Base-by-base conservation (phyloP, 805 yeast species). In the Teunomyces pallodes region DNA sequence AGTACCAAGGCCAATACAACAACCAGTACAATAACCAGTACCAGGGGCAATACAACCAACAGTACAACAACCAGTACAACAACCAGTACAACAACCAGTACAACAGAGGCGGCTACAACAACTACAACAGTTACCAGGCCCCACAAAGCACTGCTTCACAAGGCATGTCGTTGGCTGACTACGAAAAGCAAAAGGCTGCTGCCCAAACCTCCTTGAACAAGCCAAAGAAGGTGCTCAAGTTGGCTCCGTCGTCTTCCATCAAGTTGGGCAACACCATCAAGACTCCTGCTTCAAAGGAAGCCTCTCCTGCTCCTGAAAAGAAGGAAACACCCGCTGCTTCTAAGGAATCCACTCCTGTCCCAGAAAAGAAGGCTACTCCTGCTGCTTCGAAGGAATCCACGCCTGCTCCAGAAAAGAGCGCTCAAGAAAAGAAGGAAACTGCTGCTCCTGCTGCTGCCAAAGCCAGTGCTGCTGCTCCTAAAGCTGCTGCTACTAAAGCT, bases 91-190 rank as follows among this genome's bases (percentile, higher is more conserved):
- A 50, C 39, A 54, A 54, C 45, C 50, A 54, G 43, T 47, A 47
- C 47, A 53, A 51, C 54, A 48, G 50, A 52, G 61, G 60, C 14
- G 60, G 63, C 6, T 56, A 52, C 49, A 54, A 54, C 50, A 57
- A 62, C 8, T 56, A 52, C 48, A 54, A 54, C 50, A 57, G 60
- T n/a, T 49, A 53, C 48, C 35, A 29, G 12, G 32, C 36, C 43
- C 48, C 59, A 53, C 41, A 38, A 38, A 38, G 28, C 41, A 45
- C 60, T 47, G 54, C 55, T 65, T 50, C 65, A 60, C 50, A 75
- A 74, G 68, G 66, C 8, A 83, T 88, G 89, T 79, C 91, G 35
- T 76, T 89, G 58, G 95, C 90, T 46, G 96, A 88, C 55, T 89
- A 82, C 71, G 85, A 87, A 63, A 84, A 84, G 63, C 87, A 84